These are phyloP conservation scores for Penicillium nordicum DNA, from an alignment of 2,329 filamentous ascomycete species.

Conservation along the genomic window DNA sequence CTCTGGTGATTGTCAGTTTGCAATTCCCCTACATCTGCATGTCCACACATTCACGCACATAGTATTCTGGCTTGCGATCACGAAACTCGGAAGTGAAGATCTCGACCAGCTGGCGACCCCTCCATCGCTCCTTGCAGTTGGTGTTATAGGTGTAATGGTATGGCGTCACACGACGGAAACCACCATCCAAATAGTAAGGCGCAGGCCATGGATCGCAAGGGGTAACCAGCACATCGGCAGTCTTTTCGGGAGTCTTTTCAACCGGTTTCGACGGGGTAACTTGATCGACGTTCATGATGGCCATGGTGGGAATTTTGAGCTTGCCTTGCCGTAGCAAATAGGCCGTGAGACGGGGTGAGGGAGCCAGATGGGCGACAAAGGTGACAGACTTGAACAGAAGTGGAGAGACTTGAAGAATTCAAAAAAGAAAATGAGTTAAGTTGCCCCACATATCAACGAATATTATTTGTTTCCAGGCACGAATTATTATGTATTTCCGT, in stretches of 20 bases:
- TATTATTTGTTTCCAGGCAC: neutral
- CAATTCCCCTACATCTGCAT: neutral
- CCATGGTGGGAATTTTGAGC: constrained; percentile 36
- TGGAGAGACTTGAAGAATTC: neutral
- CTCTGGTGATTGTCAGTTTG: constrained; percentile 43
- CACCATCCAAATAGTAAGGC: constrained; percentile 81
- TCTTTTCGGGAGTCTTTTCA: constrained; percentile 24
- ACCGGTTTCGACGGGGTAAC: constrained; percentile 27
- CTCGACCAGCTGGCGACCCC: constrained; percentile 73
- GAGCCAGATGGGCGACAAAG: constrained; percentile 29
- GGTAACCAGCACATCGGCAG: constrained; percentile 30
- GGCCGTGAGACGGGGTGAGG: constrained; percentile 39
- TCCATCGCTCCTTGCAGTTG: constrained; percentile 77
- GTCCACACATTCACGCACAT: constrained; percentile 57
- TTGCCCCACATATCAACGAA: constrained; percentile 1
- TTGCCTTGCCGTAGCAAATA: constrained; percentile 39
- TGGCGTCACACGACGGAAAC: constrained; percentile 49
- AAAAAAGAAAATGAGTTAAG: neutral
- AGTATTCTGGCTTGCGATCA: constrained; percentile 82
- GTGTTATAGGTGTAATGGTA: constrained; percentile 49
- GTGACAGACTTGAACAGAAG: neutral
- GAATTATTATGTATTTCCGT: too few species aligned
- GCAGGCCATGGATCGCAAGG: constrained; percentile 50
- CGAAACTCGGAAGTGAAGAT: constrained; percentile 91
- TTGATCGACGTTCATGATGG: constrained; percentile 34